These are phyloP conservation scores for Huntiella moniliformis DNA, from an alignment of 2,329 filamentous ascomycete species.

Conservation along the genomic window DNA sequence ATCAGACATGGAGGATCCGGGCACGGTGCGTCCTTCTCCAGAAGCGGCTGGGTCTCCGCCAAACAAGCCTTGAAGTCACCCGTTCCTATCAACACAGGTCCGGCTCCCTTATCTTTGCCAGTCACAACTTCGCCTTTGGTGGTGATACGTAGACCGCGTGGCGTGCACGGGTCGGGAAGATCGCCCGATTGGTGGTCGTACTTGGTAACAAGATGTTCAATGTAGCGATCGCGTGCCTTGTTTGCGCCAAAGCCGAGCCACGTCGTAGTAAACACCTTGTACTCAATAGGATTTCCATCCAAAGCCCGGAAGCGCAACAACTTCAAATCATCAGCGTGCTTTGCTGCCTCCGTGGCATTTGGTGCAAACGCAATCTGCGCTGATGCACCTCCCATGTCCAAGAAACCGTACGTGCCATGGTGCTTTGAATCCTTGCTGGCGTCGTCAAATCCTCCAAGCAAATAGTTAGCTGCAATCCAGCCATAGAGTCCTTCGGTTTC, in stretches of 20 bases:
- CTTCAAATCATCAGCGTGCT: conserved; percentile 78
- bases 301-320: conserved; percentile 68
- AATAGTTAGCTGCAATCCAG: conserved; percentile 93
- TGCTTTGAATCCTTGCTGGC: conserved; percentile 52
- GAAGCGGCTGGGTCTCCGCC: conserved; percentile 59
- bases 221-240: conserved; percentile 68
- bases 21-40: conserved; percentile 80
- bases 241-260: conserved; percentile 98
- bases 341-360: conserved; percentile 73
- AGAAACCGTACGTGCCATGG: conserved; percentile 89
- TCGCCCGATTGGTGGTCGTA: conserved; percentile 43
- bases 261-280: conserved; percentile 84
- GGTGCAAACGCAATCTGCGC: conserved; percentile 96
- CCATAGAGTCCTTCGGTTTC: conserved; percentile 93
- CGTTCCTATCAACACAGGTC: conserved; percentile 52
- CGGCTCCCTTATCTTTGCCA: conserved; percentile 19
- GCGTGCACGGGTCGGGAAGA: conserved; percentile 80
- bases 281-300: conserved; percentile 58
- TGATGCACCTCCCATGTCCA: conserved; percentile 96
- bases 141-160: conserved; percentile 54
- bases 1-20: conserved; percentile 69
- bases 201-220: conserved; percentile 54
- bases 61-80: conserved; percentile 77
- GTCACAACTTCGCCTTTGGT: conserved; percentile 44
- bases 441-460: conserved; percentile 74